Evolutionary conservation across 345 rosid genomes (phyloP).

Genomic region (Iberis pinnata): DNA sequence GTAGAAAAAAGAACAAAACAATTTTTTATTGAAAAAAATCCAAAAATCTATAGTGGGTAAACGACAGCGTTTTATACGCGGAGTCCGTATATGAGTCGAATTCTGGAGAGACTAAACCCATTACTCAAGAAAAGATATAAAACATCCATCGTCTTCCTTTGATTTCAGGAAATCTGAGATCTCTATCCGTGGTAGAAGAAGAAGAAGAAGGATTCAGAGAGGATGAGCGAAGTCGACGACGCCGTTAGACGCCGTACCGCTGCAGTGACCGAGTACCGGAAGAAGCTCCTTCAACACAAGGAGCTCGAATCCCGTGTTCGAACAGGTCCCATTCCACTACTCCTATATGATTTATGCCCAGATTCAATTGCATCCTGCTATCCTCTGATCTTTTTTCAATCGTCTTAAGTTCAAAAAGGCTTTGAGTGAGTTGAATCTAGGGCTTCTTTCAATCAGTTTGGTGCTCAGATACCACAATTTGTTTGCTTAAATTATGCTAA

Average conservation of each 20-base stretch:
- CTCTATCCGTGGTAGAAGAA: constrained; percentile 3
- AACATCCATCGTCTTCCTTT: not conserved
- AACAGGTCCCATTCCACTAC: constrained; percentile 38
- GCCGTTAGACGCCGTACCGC: constrained; percentile 49
- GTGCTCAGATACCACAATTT: not conserved
- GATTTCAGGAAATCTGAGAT: constrained; percentile 5
- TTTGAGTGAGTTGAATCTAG: not conserved
- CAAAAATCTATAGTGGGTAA: too few relatives aligned
- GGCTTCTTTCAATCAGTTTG: not conserved
- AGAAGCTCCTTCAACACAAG: constrained; percentile 80
- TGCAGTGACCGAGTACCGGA: constrained; percentile 64
- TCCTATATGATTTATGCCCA: not conserved
- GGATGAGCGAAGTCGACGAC: constrained; percentile 40
- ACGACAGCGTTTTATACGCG: too few relatives aligned
- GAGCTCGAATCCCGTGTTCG: constrained; percentile 80
- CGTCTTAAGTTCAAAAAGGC: not conserved
- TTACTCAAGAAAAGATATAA: constrained; percentile 20
- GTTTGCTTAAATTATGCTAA: too few relatives aligned
- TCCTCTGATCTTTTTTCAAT: not conserved
- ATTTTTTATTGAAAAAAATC: too few relatives aligned
- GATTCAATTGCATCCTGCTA: not conserved
- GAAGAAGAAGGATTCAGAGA: not conserved
- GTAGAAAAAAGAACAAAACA: too few relatives aligned
- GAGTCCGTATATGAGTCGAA: not conserved
- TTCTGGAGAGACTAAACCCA: constrained; percentile 20